phyloP scores from a whole-genome alignment of 2,329 filamentous ascomycete genomes.

The Talaromyces sp. region DNA sequence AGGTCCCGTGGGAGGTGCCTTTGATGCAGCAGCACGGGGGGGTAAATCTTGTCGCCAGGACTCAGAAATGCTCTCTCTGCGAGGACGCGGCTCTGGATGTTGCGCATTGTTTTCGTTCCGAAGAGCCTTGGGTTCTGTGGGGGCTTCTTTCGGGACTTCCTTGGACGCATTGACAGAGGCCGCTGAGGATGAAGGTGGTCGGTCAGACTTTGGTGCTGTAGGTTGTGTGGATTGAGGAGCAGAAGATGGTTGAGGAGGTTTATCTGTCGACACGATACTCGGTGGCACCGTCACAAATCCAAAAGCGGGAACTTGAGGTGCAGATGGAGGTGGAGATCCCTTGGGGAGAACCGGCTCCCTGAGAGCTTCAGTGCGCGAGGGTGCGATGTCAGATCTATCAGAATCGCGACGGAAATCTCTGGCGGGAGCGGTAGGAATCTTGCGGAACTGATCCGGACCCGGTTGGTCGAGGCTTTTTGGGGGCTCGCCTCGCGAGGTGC shows the following conservation, averaged over 20 bases:
- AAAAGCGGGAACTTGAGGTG: constrained; percentile 40
- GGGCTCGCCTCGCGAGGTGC: constrained; percentile 17
- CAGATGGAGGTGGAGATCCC: constrained; percentile 33
- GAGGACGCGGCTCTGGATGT: constrained; percentile 19
- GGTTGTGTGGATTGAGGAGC: background rate
- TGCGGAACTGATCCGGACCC: constrained; percentile 21
- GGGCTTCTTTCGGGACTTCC: constrained; percentile 32
- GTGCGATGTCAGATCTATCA: constrained; percentile 22
- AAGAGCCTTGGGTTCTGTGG: constrained; percentile 42
- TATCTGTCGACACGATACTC: constrained; percentile 17
- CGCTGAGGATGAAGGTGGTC: constrained; percentile 16
- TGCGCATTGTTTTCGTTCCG: constrained; percentile 22
- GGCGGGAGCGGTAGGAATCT: constrained; percentile 12
- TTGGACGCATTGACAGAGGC: constrained; percentile 4
- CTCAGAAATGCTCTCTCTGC: constrained; percentile 21
- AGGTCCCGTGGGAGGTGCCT: constrained; percentile 14
- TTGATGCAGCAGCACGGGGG: constrained; percentile 16
- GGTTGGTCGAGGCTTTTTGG: constrained; percentile 19
- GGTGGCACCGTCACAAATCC: constrained; percentile 31
- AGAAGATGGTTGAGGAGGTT: constrained; percentile 11
- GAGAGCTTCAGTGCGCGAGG: constrained; percentile 21
- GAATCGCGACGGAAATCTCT: constrained; percentile 28
- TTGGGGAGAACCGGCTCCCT: constrained; percentile 25
- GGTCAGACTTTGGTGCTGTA: background rate
- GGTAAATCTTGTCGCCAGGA: constrained; percentile 21